Base-by-base conservation (phyloP, 306 rosid species). In the Rubus idaeus region DNA sequence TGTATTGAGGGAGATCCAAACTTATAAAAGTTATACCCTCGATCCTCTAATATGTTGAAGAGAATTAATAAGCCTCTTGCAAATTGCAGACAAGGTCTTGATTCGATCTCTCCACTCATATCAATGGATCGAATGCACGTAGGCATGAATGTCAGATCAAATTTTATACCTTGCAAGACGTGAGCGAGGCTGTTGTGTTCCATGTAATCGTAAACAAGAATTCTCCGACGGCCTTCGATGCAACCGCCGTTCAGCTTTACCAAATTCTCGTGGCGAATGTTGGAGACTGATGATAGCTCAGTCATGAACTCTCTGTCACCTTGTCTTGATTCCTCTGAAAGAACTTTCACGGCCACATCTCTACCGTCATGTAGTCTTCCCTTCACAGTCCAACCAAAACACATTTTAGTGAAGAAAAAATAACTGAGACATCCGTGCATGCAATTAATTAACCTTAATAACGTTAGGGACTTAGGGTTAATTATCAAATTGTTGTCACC, bases 221-320 rank as follows among this genome's bases (percentile, higher is more conserved):
- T 78, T 69, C 79, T n/a, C 9, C 23, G 74, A 18, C 52, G 77
- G 17, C 83, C 86, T 18, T 78, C 74, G 2, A 78, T 23, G 62
- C 80, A 83, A 20, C 83, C 77, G 2, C 86, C 83, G 45, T 45
- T 56, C 53, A 83, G 44, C 74, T 53, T 69, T n/a, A 82, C 74
- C 35, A 78, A 62, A 69, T 78, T 83, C 45, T 78, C 73, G 13
- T 83, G 83, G 63, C 14, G 9, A 39, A 83, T 46, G n/a, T 63
- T 70, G n/a, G 83, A 68, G 49, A 78, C 44, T 16, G 80, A 83
- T 10, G 74, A 82, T n/a, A 83, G 73, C 64, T 83, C 83, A 10
- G 86, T 53, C 71, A 83, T 74, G 83, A 83, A 83, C 70, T 83
- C 83, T 35, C 30, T 74, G 64, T 83, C 80, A 62, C 83, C 86